Conservation (phyloP, 208 protist species). For the Acanthamoeba castellanii region DNA sequence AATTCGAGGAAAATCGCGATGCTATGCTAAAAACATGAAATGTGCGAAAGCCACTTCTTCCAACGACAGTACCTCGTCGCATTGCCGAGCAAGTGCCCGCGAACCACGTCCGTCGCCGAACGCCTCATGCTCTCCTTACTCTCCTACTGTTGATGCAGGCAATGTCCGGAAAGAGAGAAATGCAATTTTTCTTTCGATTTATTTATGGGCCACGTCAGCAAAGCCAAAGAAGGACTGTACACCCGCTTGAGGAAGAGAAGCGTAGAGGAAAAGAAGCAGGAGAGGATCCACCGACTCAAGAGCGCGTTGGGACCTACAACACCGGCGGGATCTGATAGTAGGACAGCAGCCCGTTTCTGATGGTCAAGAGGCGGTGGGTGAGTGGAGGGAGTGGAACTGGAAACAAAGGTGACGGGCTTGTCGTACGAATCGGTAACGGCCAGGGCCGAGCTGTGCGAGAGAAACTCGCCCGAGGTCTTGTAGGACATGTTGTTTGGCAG, state of each 20-base stretch:
- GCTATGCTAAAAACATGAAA: too few relatives aligned
- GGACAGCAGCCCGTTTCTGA: background rate
- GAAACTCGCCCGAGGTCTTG: conserved; percentile 11
- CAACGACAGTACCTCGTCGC: too few relatives aligned
- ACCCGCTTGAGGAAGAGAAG: background rate
- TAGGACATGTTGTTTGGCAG: background rate
- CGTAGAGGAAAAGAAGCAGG: background rate
- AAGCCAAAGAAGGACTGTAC: too few relatives aligned
- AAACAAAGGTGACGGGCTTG: background rate
- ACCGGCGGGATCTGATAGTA: background rate
- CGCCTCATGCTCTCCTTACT: too few relatives aligned
- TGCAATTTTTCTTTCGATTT: too few relatives aligned
- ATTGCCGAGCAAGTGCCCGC: too few relatives aligned
- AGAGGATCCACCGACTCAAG: background rate
- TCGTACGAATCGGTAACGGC: background rate
- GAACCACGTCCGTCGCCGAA: too few relatives aligned
- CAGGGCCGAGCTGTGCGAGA: background rate
- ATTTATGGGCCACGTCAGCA: too few relatives aligned
- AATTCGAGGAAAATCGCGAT: too few relatives aligned
- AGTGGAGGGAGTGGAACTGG: background rate
- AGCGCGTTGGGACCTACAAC: background rate
- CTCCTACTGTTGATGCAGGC: too few relatives aligned
- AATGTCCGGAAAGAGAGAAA: too few relatives aligned
- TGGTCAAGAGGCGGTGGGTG: background rate
- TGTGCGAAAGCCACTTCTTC: too few relatives aligned